Evolutionary conservation across 768 basidiomycete species (phyloP).

Genomic region (Asterophora parasitica): DNA sequence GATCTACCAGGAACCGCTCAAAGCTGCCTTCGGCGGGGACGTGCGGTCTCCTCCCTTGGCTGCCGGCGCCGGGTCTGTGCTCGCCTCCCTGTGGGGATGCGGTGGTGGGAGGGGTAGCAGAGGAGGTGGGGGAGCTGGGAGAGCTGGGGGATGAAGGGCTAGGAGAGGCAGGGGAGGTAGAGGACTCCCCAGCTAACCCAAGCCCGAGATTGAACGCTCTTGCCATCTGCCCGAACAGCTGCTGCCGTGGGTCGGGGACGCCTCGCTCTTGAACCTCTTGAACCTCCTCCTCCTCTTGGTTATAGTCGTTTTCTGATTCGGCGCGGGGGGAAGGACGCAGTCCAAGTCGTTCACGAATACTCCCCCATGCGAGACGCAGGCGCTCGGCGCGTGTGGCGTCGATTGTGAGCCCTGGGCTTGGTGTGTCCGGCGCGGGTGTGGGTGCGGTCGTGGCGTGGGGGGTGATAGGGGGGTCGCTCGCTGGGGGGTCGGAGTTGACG

Average conservation of each 20-base stretch:
- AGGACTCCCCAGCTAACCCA: conserved; percentile 32
- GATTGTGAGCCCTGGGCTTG: conserved; percentile 34
- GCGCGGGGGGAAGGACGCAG: conserved; percentile 30
- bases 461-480: too few relatives aligned
- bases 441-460: conserved; percentile 2
- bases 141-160: conserved; percentile 7
- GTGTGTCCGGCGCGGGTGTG: conserved; percentile 36
- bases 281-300: too few relatives aligned
- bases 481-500: not conserved
- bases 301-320: too few relatives aligned
- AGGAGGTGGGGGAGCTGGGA: conserved; percentile 4
- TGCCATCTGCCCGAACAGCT: conserved; percentile 79
- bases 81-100: too few relatives aligned
- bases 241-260: conserved; percentile 54
- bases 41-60: too few relatives aligned
- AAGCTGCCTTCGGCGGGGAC: conserved; percentile 61
- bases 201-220: conserved; percentile 74
- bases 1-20: conserved; percentile 74
- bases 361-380: conserved; percentile 64
- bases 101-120: too few relatives aligned
- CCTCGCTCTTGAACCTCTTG: too few relatives aligned
- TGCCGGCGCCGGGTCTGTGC: too few relatives aligned
- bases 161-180: conserved; percentile 5
- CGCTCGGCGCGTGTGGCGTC: conserved; percentile 36
- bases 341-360: conserved; percentile 63